Conservation (phyloP, 768 basidiomycete genomes). For the Cystobasidium ongulense region DNA sequence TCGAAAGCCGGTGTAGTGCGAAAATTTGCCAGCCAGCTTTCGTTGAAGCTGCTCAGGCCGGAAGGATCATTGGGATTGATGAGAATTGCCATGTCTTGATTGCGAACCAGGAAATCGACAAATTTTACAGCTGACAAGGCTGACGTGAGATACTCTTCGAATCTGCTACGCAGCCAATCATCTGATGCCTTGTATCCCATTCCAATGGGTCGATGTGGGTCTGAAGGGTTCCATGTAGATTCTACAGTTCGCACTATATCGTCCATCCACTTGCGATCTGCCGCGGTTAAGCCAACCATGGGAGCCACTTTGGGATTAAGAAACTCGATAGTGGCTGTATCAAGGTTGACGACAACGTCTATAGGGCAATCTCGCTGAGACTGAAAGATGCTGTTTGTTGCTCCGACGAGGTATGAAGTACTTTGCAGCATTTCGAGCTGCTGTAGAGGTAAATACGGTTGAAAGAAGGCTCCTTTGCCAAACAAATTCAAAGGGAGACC, state of each 20-base stretch:
- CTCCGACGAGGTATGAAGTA: conserved; percentile 67
- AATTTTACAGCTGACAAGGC: conserved; percentile 83
- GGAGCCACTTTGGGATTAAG: conserved; percentile 71
- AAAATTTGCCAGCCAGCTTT: conserved; percentile 79
- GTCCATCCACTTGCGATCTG: conserved; percentile 97
- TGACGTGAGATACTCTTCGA: conserved; percentile 75
- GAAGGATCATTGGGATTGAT: conserved; percentile 41
- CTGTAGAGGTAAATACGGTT: conserved; percentile 91
- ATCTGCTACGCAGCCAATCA: conserved; percentile 83
- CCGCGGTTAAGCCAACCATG: conserved; percentile 69
- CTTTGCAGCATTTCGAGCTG: conserved; percentile 82
- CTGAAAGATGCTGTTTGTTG: conserved; percentile 89
- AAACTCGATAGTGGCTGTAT: conserved; percentile 78
- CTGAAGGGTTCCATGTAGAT: conserved; percentile 63
- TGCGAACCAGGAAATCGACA: conserved; percentile 68
- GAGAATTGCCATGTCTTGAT: conserved; percentile 54
- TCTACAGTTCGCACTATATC: conserved; percentile 81
- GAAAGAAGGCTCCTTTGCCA: conserved; percentile 90
- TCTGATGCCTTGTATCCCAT: conserved; percentile 93
- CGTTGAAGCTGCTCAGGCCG: conserved; percentile 55
- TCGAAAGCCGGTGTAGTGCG: conserved; percentile 76
- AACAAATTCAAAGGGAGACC: conserved; percentile 92
- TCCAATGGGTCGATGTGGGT: conserved; percentile 53
- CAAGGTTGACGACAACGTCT: conserved; percentile 84
- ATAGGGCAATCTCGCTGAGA: conserved; percentile 71